Base-by-base conservation (phyloP, 75 land plant genomes). In the Cunninghamia lanceolata region DNA sequence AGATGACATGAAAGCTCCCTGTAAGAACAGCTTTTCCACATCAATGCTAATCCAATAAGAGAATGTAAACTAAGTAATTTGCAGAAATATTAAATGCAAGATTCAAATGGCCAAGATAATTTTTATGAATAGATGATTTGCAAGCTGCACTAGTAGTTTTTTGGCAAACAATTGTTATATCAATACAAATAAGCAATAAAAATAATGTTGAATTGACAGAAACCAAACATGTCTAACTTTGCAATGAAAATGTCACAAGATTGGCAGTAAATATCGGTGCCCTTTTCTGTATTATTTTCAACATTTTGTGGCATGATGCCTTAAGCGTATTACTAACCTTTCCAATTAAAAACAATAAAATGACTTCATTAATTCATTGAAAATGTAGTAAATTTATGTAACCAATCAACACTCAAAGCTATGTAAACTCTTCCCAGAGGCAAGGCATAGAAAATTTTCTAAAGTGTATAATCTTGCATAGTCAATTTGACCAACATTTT, bases 1-100 rank as follows among this genome's bases (percentile, higher is more conserved):
- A 47, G 91, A 88, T 14, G 94, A 91, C 42, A 92, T 86, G 86
- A 94, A 92, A 52, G 90, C 93, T 70, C 77, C 56, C 95, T 92
- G 90, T 59, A 86, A 54, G 73, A 39, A 68, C 3, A 56, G 32
- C 30, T 30, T 36, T 45, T 36, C 28, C 2, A 43, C 8, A 43
- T 79, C 50, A 79, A 39, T 42, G 50, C 21, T 43, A 43, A 19
- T 28, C 82, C 46, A 42, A 79, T 42, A 43, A 43, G 21, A 79
- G 50, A 79, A 42, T 10, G n/a, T 43, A 42, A 42, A 43, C 13
- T 79, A 43, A 11, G 11, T 43, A 79, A 21, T 25, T 79, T 43
- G 47, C 10, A 79, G 45, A 71, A 79, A 28, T 9, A 43, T 39
- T 9, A 25, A 79, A 43, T 28, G 13, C 47, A 43, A 79, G 82